Conservation (phyloP, 345 rosid species). For the Clausena lansium region DNA sequence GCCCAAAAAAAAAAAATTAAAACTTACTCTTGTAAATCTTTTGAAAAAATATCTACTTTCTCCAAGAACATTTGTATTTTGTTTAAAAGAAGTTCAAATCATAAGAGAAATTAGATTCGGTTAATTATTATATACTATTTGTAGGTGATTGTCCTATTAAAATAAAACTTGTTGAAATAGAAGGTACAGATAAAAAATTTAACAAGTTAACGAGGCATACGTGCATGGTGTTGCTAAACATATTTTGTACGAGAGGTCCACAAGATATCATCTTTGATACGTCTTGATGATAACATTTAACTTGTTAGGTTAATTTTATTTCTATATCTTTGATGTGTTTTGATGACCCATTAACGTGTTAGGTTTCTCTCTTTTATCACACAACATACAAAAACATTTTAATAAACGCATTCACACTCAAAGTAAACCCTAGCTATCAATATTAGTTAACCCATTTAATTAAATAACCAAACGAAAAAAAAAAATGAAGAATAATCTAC, state of each 20-base stretch:
- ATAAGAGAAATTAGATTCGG: no score
- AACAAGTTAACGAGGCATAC: not conserved
- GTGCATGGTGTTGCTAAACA: not conserved
- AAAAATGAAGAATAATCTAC: not conserved
- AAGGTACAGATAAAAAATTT: not conserved
- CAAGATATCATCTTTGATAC: not conserved
- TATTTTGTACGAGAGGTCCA: not conserved
- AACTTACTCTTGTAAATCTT: no score
- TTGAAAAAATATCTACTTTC: no score
- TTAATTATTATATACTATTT: no score
- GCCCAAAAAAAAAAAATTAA: no score
- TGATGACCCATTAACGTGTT: slow-evolving; percentile 2
- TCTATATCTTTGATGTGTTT: not conserved
- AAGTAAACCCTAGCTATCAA: not conserved
- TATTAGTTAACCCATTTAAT: no score
- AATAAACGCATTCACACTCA: not conserved
- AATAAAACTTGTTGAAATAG: not conserved
- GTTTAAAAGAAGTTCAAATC: no score
- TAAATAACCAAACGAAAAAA: not conserved
- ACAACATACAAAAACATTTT: no score
- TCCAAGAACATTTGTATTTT: no score
- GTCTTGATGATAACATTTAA: not conserved
- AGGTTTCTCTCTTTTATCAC: not conserved
- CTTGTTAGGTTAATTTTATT: slow-evolving; percentile 3
- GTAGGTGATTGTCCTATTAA: not conserved